These are phyloP conservation scores for Xylaria curta DNA, from an alignment of 495 filamentous ascomycete species.

Conservation along the genomic window DNA sequence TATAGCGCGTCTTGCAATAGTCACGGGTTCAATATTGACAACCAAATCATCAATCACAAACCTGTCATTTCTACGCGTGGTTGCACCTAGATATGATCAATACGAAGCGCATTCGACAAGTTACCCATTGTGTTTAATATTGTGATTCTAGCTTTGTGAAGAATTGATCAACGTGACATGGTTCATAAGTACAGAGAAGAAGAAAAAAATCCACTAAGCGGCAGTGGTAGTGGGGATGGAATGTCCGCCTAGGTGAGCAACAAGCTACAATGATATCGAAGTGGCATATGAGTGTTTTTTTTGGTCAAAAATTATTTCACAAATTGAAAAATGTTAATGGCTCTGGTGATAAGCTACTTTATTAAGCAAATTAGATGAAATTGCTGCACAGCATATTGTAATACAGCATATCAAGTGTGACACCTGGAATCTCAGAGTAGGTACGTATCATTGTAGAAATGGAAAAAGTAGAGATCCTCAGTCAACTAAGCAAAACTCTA, in stretches of 20 bases:
- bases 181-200: background rate
- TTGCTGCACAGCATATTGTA: background rate
- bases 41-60: background rate
- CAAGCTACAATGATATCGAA: background rate
- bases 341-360: background rate
- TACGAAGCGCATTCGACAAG: conserved; percentile 5
- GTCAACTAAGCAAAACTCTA: background rate
- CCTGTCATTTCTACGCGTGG: conserved; percentile 13
- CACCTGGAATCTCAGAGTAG: background rate
- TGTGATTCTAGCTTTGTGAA: background rate
- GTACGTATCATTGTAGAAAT: background rate
- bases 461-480: background rate
- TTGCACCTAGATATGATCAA: conserved; percentile 22
- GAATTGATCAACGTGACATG: background rate
- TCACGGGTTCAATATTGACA: conserved; percentile 11
- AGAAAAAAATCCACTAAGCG: background rate
- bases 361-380: background rate
- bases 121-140: background rate
- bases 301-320: background rate
- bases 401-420: background rate
- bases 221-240: background rate
- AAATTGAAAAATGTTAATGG: background rate
- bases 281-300: background rate
- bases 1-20: conserved; percentile 25
- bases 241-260: background rate